phyloP scores from a whole-genome alignment of 257 asterid species.

The Leonotis leonurus region DNA sequence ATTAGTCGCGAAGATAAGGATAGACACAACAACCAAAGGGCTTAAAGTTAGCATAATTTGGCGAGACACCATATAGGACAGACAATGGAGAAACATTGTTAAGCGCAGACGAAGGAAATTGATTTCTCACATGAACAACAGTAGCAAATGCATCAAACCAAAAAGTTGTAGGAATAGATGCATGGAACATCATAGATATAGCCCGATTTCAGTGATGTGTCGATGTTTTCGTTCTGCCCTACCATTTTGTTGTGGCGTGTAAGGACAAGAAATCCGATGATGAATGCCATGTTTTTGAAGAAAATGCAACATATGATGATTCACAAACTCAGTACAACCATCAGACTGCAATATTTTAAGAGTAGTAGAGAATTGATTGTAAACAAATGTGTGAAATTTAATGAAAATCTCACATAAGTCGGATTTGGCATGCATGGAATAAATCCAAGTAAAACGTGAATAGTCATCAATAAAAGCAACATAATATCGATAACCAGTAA shows the following conservation, averaged over 20 bases:
- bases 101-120: not conserved
- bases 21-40: not conserved
- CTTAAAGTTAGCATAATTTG: not conserved
- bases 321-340: no score
- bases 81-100: not conserved
- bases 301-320: no score
- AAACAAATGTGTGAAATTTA: no score
- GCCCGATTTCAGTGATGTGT: not conserved
- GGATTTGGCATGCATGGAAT: no score
- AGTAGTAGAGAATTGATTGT: no score
- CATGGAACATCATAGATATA: not conserved
- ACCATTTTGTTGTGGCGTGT: not conserved
- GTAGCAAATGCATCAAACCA: not conserved
- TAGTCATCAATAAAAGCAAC: no score
- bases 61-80: not conserved
- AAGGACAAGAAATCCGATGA: not conserved
- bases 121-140: not conserved
- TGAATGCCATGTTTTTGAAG: no score
- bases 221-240: not conserved
- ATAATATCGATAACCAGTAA: no score
- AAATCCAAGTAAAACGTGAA: no score
- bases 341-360: no score
- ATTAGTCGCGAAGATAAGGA: not conserved
- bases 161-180: not conserved
- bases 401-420: no score